Percentiles rank a stretch among this genome's conserved stretches.
Evolutionary conservation across 1,284 basidiomycete species (phyloP).

Genomic region (Ceratobasidium sp.): DNA sequence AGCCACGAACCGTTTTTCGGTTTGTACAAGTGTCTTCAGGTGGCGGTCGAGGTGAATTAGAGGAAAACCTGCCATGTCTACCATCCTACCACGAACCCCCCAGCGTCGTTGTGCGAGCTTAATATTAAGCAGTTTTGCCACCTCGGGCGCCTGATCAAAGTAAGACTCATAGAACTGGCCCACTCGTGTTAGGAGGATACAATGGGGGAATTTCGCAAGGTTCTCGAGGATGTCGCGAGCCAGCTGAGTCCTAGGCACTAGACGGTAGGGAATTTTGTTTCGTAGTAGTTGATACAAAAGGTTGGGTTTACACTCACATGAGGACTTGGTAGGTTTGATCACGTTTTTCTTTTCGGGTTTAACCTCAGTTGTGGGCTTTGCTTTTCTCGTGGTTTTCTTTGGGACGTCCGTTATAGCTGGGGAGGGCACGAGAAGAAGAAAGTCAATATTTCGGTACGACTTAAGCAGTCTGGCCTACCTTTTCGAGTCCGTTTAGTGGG

Average conservation of each 20-base stretch:
- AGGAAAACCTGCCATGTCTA: conserved; percentile 93
- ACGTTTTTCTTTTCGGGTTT: conserved; percentile 6
- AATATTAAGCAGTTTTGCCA: conserved; percentile 83
- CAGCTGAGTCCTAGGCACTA: conserved; percentile 59
- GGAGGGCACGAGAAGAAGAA: not conserved
- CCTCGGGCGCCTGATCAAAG: conserved; percentile 88
- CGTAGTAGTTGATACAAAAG: not conserved
- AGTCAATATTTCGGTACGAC: not conserved
- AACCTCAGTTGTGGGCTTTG: not conserved
- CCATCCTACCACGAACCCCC: conserved; percentile 66
- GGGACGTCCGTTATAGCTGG: not conserved
- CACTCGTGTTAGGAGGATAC: conserved; percentile 89
- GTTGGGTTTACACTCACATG: not conserved
- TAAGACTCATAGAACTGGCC: conserved; percentile 99
- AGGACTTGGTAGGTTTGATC: conserved; percentile 3
- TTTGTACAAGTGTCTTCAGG: conserved; percentile 86
- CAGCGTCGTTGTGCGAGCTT: conserved; percentile 82
- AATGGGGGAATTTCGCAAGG: conserved; percentile 84
- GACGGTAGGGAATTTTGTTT: not conserved
- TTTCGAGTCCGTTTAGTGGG: not conserved
- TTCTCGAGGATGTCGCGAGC: conserved; percentile 80
- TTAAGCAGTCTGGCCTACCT: not conserved
- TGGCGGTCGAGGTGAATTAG: conserved; percentile 87
- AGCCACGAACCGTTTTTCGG: conserved; percentile 86
- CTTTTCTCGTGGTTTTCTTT: not conserved